phyloP scores from a whole-genome alignment of 169 alveolate species.

The Babesia bovis region DNA sequence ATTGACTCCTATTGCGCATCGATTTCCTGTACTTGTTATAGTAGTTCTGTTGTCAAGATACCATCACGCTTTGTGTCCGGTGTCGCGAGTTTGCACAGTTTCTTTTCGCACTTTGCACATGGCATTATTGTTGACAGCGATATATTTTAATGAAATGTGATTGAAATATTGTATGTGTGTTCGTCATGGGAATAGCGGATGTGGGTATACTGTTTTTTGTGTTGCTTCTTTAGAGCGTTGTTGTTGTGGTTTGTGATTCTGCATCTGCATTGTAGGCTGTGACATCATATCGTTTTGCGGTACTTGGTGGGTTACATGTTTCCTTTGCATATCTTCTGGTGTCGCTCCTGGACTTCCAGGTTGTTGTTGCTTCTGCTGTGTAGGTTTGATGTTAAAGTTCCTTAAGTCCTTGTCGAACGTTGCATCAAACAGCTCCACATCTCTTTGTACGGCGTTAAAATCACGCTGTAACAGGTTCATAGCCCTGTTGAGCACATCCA shows the following conservation, averaged over 20 bases:
- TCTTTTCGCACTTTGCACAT: conserved; percentile 77
- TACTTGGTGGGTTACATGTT: not conserved
- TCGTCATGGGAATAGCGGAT: conserved; percentile 30
- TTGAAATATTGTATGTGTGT: conserved; percentile 1
- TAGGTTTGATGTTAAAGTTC: conserved; percentile 29
- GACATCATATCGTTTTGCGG: not conserved
- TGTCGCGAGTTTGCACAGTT: conserved; percentile 72
- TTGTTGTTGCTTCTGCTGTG: too few relatives aligned
- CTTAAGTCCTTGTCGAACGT: conserved; percentile 41
- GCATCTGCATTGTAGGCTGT: not conserved
- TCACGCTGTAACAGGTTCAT: conserved; percentile 76
- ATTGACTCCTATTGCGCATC: conserved; percentile 70
- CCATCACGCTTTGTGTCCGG: conserved; percentile 76
- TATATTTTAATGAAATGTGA: not conserved
- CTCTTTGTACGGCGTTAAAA: conserved; percentile 27
- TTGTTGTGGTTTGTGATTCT: conserved; percentile 22
- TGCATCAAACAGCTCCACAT: conserved; percentile 43
- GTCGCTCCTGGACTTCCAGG: conserved; percentile 3
- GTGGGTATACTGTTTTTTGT: conserved; percentile 8
- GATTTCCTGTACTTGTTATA: conserved; percentile 53
- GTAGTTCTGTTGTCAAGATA: not conserved
- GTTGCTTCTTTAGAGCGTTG: conserved; percentile 16
- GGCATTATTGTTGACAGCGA: conserved; percentile 62
- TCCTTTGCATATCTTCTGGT: conserved; percentile 1
- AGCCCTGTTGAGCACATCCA: conserved; percentile 79